phyloP scores from a whole-genome alignment of 805 yeast species.

The Wickerhamiella lipophila region DNA sequence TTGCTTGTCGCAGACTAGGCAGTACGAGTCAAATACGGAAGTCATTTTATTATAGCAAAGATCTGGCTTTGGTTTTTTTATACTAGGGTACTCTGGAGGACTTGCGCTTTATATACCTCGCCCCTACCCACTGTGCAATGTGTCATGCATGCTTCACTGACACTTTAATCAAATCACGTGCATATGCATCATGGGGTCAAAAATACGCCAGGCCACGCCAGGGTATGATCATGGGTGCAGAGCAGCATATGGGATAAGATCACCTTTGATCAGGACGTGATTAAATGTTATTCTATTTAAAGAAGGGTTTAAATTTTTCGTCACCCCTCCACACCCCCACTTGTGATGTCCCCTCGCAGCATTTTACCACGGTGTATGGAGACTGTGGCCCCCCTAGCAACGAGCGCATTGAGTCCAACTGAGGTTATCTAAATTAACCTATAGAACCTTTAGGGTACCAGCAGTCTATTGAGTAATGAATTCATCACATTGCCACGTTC shows the following conservation, averaged over 20 bases:
- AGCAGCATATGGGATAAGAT: too few relatives aligned
- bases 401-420: neutral
- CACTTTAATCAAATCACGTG: conserved; percentile 5
- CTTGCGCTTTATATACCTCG: neutral
- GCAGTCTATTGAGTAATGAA: too few relatives aligned
- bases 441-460: neutral
- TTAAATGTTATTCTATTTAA: too few relatives aligned
- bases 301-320: neutral
- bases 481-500: too few relatives aligned
- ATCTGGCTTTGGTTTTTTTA: neutral
- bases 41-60: conserved; percentile 9
- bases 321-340: neutral
- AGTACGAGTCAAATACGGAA: conserved; percentile 23
- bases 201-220: neutral
- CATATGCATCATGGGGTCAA: neutral
- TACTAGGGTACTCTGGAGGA: neutral
- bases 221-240: too few relatives aligned
- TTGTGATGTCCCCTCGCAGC: too few relatives aligned
- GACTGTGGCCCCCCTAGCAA: neutral
- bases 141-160: conserved; percentile 7
- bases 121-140: neutral
- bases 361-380: neutral
- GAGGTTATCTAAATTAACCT: neutral
- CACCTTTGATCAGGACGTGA: too few relatives aligned
- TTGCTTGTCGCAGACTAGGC: conserved; percentile 30